These are phyloP conservation scores for Chlorophyllum brunneum DNA, from an alignment of 768 basidiomycete genomes.

Conservation along the genomic window DNA sequence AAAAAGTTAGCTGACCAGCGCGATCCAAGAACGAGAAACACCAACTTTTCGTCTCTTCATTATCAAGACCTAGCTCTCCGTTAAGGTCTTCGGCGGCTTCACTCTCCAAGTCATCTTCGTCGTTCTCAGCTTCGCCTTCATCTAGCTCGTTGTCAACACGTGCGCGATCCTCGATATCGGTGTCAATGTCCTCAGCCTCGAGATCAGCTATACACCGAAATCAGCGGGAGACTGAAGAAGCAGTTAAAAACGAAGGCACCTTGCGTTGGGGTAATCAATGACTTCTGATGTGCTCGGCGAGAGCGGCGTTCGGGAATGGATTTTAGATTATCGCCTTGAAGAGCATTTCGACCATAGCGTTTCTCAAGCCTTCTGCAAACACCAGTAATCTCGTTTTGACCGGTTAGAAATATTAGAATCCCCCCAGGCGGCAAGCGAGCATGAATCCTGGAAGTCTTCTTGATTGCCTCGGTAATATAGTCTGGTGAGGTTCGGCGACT, in stretches of 20 bases:
- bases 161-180: slow-evolving; percentile 37
- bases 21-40: slow-evolving; percentile 16
- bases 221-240: neutral
- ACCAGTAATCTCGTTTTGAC: slow-evolving; percentile 90
- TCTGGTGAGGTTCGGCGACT: slow-evolving; percentile 80
- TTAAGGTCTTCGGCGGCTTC: slow-evolving; percentile 60
- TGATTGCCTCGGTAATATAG: slow-evolving; percentile 87
- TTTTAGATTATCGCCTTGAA: slow-evolving; percentile 40
- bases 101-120: slow-evolving; percentile 72
- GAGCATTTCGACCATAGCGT: slow-evolving; percentile 64
- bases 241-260: slow-evolving; percentile 27
- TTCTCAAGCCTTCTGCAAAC: slow-evolving; percentile 80
- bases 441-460: slow-evolving; percentile 91
- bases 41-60: slow-evolving; percentile 63
- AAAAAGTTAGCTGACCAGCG: slow-evolving; percentile 6
- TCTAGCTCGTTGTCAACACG: slow-evolving; percentile 52
- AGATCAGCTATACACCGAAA: slow-evolving; percentile 49
- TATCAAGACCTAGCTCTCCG: slow-evolving; percentile 53
- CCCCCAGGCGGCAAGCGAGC: slow-evolving; percentile 89
- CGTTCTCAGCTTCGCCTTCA: slow-evolving; percentile 59
- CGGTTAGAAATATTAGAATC: slow-evolving; percentile 90
- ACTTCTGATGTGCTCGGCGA: slow-evolving; percentile 19
- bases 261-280: slow-evolving; percentile 40
- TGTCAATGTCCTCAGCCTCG: slow-evolving; percentile 64
- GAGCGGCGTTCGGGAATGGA: slow-evolving; percentile 15